Conservation (phyloP, 83 land plant genomes). For the Thuja plicata region DNA sequence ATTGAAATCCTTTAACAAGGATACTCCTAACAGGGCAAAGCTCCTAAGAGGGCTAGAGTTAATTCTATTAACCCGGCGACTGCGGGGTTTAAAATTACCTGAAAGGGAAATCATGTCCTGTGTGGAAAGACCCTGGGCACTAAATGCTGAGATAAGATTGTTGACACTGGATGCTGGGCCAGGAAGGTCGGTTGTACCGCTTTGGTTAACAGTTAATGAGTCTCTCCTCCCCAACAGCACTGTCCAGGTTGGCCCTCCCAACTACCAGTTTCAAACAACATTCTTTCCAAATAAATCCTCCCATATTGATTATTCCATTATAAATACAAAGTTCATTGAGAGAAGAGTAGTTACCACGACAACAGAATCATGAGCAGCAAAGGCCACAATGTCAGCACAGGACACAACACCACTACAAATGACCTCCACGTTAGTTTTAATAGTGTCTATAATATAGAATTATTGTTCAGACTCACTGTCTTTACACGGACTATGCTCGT, state of each 20-base stretch:
- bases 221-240: conserved; percentile 59
- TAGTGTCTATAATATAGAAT: background rate
- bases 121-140: conserved; percentile 22
- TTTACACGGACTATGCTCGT: background rate
- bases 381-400: too few relatives aligned
- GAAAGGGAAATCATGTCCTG: conserved; percentile 56
- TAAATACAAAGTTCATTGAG: background rate
- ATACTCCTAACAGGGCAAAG: too few relatives aligned
- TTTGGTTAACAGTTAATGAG: conserved; percentile 37
- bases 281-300: background rate
- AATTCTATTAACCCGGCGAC: too few relatives aligned
- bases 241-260: conserved; percentile 44
- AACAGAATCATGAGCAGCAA: too few relatives aligned
- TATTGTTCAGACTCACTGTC: background rate
- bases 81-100: background rate
- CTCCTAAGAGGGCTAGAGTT: too few relatives aligned
- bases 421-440: background rate
- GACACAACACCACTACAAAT: too few relatives aligned
- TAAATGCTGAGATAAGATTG: conserved; percentile 37
- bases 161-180: conserved; percentile 27
- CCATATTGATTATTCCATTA: background rate
- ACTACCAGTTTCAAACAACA: conserved; percentile 4
- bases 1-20: too few relatives aligned
- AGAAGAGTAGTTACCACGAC: conserved; percentile 19
- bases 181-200: conserved; percentile 44